These are phyloP conservation scores for Phanerodontia chrysosporium DNA, from an alignment of 768 basidiomycete species.

Conservation along the genomic window DNA sequence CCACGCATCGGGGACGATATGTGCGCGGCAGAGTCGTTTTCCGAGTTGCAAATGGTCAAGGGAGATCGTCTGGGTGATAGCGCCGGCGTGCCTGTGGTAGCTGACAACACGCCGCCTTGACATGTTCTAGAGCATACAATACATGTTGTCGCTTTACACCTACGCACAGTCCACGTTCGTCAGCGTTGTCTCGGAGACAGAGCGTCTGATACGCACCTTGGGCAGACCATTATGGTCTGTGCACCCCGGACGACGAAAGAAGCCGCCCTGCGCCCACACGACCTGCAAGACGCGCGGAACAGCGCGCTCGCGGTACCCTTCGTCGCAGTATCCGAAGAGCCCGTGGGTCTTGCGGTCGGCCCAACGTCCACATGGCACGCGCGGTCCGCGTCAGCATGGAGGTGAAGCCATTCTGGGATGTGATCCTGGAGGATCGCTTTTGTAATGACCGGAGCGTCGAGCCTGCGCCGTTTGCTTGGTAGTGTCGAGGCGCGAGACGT, in stretches of 20 bases:
- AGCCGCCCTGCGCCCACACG: no score
- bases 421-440: conserved; percentile 10
- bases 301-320: no score
- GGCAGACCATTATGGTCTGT: not conserved
- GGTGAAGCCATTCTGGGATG: not conserved
- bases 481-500: no score
- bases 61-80: no score
- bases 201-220: not conserved
- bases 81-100: not conserved
- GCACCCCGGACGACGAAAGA: not conserved
- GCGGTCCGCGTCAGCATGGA: conserved; percentile 12
- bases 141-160: conserved; percentile 32
- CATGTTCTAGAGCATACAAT: conserved; percentile 35
- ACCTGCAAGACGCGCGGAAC: no score
- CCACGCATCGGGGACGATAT: no score
- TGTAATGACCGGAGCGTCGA: not conserved
- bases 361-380: no score
- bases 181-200: not conserved
- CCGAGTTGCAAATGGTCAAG: no score
- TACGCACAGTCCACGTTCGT: conserved; percentile 7
- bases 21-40: no score
- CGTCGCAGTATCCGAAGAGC: no score
- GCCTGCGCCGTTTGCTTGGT: no score
- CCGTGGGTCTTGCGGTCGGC: no score
- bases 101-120: conserved; percentile 17